These are phyloP conservation scores for Beta vulgaris DNA, from an alignment of 148 eudicot species.

Conservation along the genomic window DNA sequence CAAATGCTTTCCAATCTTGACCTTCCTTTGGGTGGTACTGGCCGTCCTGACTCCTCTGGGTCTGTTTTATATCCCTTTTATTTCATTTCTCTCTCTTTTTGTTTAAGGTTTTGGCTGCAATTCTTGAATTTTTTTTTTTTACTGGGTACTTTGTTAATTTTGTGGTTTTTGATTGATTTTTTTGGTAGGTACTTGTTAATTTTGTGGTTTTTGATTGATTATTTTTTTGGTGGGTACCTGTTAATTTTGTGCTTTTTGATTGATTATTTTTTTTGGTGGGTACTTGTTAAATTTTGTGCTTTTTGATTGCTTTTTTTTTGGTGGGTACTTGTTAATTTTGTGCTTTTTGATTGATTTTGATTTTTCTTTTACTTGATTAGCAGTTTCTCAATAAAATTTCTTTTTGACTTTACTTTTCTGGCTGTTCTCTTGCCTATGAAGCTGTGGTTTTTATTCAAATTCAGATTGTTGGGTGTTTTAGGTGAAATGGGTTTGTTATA, in stretches of 20 bases:
- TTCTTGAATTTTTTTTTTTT: not conserved
- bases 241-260: not conserved
- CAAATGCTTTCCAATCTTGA: conserved; percentile 72
- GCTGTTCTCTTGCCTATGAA: no score
- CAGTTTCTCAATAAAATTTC: no score
- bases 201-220: not conserved
- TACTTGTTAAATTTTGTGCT: not conserved
- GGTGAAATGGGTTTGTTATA: no score
- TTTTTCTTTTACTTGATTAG: no score
- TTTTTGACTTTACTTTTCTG: no score
- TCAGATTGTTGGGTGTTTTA: no score
- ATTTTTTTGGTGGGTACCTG: not conserved
- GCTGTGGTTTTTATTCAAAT: no score
- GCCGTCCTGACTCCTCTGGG: conserved; percentile 93
- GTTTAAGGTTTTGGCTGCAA: not conserved
- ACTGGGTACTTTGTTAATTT: not conserved
- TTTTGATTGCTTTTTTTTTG: no score
- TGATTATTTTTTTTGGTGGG: not conserved
- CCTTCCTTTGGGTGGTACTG: conserved; percentile 81
- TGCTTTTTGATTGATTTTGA: not conserved
- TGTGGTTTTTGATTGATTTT: not conserved
- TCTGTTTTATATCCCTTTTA: not conserved
- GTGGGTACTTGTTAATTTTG: not conserved
- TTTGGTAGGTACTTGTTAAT: not conserved
- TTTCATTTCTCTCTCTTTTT: not conserved